Evolutionary conservation across 768 basidiomycete genomes (phyloP), one percentile per base, ranked within the genome.

Genomic region (Boletus edulis): DNA sequence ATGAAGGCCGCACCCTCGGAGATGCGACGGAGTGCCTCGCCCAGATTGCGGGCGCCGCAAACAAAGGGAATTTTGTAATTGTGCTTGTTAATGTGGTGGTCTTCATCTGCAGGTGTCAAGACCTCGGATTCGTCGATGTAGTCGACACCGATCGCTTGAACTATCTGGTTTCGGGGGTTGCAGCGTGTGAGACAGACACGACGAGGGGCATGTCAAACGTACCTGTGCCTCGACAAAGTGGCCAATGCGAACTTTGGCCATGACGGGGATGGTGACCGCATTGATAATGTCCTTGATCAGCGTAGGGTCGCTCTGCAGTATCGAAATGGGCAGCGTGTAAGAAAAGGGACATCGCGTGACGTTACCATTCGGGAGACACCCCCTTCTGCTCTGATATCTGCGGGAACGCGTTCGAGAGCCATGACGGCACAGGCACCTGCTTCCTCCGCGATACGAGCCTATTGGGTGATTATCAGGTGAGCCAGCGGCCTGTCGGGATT

Each of bases 1-100:
- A 99, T 94, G 81, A 98, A 94, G 0, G 97, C 93, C 2, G 96
- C 96, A 44, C 97, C 97, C 72, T 99, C 97, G 22, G 91, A 91
- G 64, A 99, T 97, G 58, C 97, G 86, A 39, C 97, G 87, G 6
- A 99, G 80, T 4, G 97, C 97, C 73, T 98, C 95, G 51, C 97
- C 97, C 31, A 99, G 84, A 72, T 96, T 87, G 51, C 91, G 87
- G 54, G 93, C 91, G 54, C 97, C 97, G 62, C 95, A 98, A 3
- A 99, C 97, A 65, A 98, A 96, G 12, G 94, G 94, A 14, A 94
- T 81, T 70, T 97, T 97, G 82, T 88, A 98, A 40, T 81, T 79
- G 75, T 97, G 93, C 73, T 99, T 99, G 77, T 93, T 94, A 75
- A 98, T 92, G 78, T 96, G 94, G 70, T 94, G 84, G 70, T 94